Conservation (phyloP, 2,329 filamentous ascomycete species). For the Verticillium alfalfae region DNA sequence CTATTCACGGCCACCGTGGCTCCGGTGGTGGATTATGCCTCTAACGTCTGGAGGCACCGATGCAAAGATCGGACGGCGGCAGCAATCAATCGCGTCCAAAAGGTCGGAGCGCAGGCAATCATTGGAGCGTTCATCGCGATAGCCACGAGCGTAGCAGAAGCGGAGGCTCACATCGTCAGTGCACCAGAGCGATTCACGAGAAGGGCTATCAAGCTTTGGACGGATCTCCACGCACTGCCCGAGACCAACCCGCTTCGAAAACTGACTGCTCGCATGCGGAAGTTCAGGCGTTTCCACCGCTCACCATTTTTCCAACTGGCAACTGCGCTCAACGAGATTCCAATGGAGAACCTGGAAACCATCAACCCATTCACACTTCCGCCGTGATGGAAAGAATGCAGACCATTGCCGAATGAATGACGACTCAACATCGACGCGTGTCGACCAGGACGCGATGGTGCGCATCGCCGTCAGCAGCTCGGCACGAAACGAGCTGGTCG, state of each 20-base stretch:
- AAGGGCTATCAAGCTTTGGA: constrained; percentile 6
- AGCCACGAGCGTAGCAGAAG: constrained; percentile 13
- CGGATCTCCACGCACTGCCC: constrained; percentile 4
- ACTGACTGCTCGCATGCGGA: background rate
- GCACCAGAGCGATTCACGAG: constrained; percentile 11
- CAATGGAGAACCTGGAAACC: constrained; percentile 6
- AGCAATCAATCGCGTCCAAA: constrained; percentile 7
- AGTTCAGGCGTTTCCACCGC: background rate
- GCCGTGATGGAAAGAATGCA: constrained; percentile 5
- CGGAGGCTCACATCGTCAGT: constrained; percentile 12
- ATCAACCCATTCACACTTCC: constrained; percentile 8
- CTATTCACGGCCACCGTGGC: constrained; percentile 16
- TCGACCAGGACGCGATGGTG: background rate
- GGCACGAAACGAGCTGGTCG: constrained; percentile 11
- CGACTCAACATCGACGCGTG: background rate
- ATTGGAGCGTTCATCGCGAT: constrained; percentile 11
- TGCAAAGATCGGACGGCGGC: constrained; percentile 10
- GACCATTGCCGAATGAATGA: constrained; percentile 3
- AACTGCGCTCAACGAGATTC: constrained; percentile 13
- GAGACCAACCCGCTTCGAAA: constrained; percentile 4
- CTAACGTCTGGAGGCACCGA: constrained; percentile 15
- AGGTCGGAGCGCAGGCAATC: constrained; percentile 10
- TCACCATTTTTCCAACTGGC: background rate
- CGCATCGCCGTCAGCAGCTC: constrained; percentile 13
- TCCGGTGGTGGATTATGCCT: constrained; percentile 17